These are phyloP conservation scores for Monascus purpureus DNA, from an alignment of 495 filamentous ascomycete species.

Conservation along the genomic window DNA sequence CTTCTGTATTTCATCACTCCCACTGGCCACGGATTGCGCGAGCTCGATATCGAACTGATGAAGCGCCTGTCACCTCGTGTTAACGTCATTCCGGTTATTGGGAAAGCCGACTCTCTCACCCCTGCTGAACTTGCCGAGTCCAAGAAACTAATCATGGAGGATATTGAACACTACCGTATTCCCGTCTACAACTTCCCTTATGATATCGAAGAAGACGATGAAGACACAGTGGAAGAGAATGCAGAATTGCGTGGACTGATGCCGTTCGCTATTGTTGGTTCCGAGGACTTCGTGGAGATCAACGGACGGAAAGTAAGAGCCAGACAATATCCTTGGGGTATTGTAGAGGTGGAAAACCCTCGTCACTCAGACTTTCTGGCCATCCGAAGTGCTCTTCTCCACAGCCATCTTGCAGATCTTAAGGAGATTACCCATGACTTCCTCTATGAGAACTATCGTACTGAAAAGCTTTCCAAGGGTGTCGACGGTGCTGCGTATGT, in stretches of 20 bases:
- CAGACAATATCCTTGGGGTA: conserved; percentile 96
- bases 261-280: conserved; percentile 97
- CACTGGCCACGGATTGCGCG: conserved; percentile 93
- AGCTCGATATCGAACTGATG: conserved; percentile 98
- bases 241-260: conserved; percentile 91
- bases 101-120: conserved; percentile 94
- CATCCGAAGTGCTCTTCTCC: conserved; percentile 87
- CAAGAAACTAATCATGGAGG: conserved; percentile 99
- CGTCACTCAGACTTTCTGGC: conserved; percentile 97
- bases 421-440: conserved; percentile 99
- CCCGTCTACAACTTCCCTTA: conserved; percentile 99
- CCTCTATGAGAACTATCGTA: conserved; percentile 99
- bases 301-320: conserved; percentile 82
- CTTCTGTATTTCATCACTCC: conserved; percentile 99
- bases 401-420: conserved; percentile 92
- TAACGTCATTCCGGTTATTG: conserved; percentile 97
- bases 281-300: conserved; percentile 89
- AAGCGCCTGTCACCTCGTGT: conserved; percentile 95
- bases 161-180: conserved; percentile 99
- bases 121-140: conserved; percentile 94
- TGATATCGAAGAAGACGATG: conserved; percentile 98
- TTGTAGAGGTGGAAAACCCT: conserved; percentile 98
- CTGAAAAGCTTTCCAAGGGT: conserved; percentile 98
- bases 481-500: conserved; percentile 87
- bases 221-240: conserved; percentile 98